These are phyloP conservation scores for Pleurotus salmoneostramineus DNA, from an alignment of 768 basidiomycete genomes.

Conservation along the genomic window DNA sequence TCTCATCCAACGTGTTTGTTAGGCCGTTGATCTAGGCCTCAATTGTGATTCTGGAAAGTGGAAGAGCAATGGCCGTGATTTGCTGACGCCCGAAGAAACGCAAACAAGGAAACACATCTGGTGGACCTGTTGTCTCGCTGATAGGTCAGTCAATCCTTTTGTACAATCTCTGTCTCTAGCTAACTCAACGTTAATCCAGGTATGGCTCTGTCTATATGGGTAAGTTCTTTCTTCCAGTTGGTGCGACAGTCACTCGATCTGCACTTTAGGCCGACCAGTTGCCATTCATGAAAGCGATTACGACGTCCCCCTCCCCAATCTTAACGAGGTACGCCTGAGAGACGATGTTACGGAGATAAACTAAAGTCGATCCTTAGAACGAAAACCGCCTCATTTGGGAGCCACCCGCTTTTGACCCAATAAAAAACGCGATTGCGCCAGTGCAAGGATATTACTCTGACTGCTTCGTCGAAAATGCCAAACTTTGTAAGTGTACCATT, in stretches of 20 bases:
- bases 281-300: slow-evolving; percentile 68
- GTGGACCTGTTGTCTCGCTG: slow-evolving; percentile 72
- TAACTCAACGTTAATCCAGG: slow-evolving; percentile 26
- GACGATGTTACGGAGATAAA: slow-evolving; percentile 1
- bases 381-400: slow-evolving; percentile 58
- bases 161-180: not conserved
- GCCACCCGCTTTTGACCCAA: slow-evolving; percentile 33
- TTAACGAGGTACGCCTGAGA: slow-evolving; percentile 40
- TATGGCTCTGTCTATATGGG: slow-evolving; percentile 77
- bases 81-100: slow-evolving; percentile 65
- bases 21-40: slow-evolving; percentile 80
- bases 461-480: slow-evolving; percentile 51
- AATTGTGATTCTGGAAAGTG: slow-evolving; percentile 77
- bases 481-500: slow-evolving; percentile 43
- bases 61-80: slow-evolving; percentile 55
- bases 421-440: slow-evolving; percentile 39
- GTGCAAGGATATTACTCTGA: slow-evolving; percentile 46
- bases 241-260: not conserved
- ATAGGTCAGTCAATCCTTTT: slow-evolving; percentile 44
- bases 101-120: slow-evolving; percentile 75
- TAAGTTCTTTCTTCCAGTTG: too few species aligned
- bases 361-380: slow-evolving; percentile 31
- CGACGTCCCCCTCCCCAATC: slow-evolving; percentile 58
- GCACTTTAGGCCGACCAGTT: slow-evolving; percentile 53
- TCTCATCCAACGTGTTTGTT: slow-evolving; percentile 1